Base-by-base conservation (phyloP, 495 filamentous ascomycete species). In the Chaetomium tenue region DNA sequence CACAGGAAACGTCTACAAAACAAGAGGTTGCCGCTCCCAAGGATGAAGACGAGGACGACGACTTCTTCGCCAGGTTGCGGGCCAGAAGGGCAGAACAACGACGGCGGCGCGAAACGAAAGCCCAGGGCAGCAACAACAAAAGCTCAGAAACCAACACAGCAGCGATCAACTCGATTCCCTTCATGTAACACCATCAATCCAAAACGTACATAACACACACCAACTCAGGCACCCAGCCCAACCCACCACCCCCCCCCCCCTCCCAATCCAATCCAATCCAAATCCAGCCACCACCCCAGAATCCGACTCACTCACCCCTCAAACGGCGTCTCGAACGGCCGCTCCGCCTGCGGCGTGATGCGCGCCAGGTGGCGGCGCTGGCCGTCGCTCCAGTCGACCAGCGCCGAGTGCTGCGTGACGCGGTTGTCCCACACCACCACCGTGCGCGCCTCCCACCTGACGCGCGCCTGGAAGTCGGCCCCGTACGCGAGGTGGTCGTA, bases 391-490 rank as follows among this genome's bases (percentile, higher is more conserved):
- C 89, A 95, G 73, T 93, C 91, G 20, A 91, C 72, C 39, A 91
- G 77, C 5, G 89, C 91, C n/a, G 87, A 87, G 74, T 94, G 90
- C 58, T 84, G 81, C 15, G 90, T 91, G 5, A 92, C 87, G 18
- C 91, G 83, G 74, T 95, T 93, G 71, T 96, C 92, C 87, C 92
- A 96, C 13, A 96, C 88, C 11, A 96, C 90, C 26, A 96, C 92
- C 3, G 91, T 94, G 44, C 85, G 84, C 13, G 86, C 83, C 66
- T 89, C 84, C 91, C 91, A 96, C 67, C 88, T 87, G 55, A 97
- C 86, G n/a, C 93, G 82, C 11, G 86, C 87, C 69, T 97, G 93
- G 81, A 94, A 93, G 77, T 96, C 92, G 68, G 88, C 86, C 18
- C 92, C 89, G 26, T 82, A 86, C 5, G 88, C 85, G 46, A 95